Percentiles rank a stretch among this genome's conserved stretches.
Evolutionary conservation across 2,329 filamentous ascomycete genomes (phyloP).

Genomic region (Claviceps cyperi): DNA sequence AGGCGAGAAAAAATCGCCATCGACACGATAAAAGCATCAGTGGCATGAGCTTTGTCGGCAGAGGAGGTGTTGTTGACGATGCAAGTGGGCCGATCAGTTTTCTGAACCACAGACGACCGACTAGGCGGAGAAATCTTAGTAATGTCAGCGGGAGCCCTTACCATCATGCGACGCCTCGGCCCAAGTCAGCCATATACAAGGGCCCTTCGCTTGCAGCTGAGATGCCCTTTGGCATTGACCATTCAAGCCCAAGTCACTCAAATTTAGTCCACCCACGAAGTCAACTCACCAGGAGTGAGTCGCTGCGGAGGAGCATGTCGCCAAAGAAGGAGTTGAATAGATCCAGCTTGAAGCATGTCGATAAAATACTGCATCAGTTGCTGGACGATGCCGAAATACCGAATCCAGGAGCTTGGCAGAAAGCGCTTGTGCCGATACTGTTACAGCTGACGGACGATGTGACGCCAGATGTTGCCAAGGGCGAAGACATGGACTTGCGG

Average conservation of each 20-base stretch:
- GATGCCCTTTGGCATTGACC: constrained; percentile 33
- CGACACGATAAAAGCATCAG: constrained; percentile 62
- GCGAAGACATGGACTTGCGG: constrained; percentile 91
- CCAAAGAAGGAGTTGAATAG: constrained; percentile 74
- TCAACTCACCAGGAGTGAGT: constrained; percentile 60
- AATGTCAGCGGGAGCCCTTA: constrained; percentile 57
- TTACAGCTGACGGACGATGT: constrained; percentile 88
- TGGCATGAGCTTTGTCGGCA: constrained; percentile 53
- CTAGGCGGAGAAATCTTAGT: constrained; percentile 69
- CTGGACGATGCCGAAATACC: constrained; percentile 62
- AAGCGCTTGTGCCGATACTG: constrained; percentile 76
- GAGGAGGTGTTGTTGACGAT: constrained; percentile 48
- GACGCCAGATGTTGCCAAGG: constrained; percentile 75
- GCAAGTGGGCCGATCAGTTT: constrained; percentile 39
- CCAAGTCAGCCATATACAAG: constrained; percentile 42
- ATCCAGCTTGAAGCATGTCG: constrained; percentile 78
- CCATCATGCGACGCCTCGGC: constrained; percentile 59
- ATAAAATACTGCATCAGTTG: constrained; percentile 70
- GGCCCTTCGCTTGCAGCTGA: constrained; percentile 39
- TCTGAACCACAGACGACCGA: constrained; percentile 44
- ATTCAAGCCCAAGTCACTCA: constrained; percentile 13
- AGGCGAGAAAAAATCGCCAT: constrained; percentile 59
- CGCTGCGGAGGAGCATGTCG: constrained; percentile 59
- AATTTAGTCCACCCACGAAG: constrained; percentile 26
- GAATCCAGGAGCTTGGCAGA: constrained; percentile 70